A percentile compares a stretch with the other conserved stretches of the same genome.
Conservation (phyloP, 1,139 yeast species). For the Candida labiduridarum region DNA sequence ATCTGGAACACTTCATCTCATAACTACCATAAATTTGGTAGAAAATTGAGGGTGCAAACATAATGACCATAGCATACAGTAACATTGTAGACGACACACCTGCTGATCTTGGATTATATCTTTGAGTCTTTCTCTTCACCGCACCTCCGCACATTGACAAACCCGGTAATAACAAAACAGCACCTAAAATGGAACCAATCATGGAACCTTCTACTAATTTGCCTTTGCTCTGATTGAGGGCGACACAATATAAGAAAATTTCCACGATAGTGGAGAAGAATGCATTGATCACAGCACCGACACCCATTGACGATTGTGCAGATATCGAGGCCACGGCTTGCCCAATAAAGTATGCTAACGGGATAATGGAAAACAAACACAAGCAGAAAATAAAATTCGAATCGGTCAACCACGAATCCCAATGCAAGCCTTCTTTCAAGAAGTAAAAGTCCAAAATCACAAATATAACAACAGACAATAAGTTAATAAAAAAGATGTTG, state of each 20-base stretch:
- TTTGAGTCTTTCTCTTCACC: conserved; percentile 82
- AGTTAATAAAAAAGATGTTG: conserved; percentile 85
- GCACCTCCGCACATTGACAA: conserved; percentile 98
- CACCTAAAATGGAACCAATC: conserved; percentile 93
- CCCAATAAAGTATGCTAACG: conserved; percentile 95
- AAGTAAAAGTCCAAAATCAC: conserved; percentile 80
- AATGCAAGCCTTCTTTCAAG: conserved; percentile 53
- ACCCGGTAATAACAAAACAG: conserved; percentile 89
- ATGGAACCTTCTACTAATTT: conserved; percentile 95
- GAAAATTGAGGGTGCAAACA: conserved; percentile 91
- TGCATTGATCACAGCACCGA: conserved; percentile 98
- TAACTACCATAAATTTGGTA: conserved; percentile 91
- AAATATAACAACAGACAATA: conserved; percentile 76
- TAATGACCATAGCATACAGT: conserved; percentile 84
- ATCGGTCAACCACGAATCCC: conserved; percentile 57
- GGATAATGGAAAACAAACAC: conserved; percentile 83
- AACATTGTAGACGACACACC: conserved; percentile 97
- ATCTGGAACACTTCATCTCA: conserved; percentile 68
- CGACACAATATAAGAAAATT: conserved; percentile 89
- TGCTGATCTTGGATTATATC: conserved; percentile 94
- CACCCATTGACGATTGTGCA: conserved; percentile 99
- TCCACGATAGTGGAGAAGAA: conserved; percentile 96
- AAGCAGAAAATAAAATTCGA: conserved; percentile 67
- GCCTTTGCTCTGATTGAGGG: conserved; percentile 83
- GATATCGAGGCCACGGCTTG: conserved; percentile 98